Conservation (phyloP, 495 filamentous ascomycete species). For the Penicillium steckii region DNA sequence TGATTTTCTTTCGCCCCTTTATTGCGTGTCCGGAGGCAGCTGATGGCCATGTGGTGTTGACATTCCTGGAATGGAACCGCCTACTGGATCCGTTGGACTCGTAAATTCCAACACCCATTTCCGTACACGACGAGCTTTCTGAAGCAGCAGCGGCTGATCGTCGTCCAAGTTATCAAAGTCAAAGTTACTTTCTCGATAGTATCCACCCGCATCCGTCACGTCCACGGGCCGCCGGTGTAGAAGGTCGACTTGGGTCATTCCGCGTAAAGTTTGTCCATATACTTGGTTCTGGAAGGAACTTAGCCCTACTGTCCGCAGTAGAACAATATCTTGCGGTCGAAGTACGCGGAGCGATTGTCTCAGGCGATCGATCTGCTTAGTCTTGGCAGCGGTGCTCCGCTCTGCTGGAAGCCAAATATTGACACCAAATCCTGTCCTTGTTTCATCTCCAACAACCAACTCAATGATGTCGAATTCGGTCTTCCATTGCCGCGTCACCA, state of each 20-base stretch:
- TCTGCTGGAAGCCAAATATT: conserved; percentile 72
- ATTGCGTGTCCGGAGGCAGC: conserved; percentile 53
- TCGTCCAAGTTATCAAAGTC: neutral
- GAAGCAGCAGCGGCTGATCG: conserved; percentile 54
- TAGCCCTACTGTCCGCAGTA: conserved; percentile 75
- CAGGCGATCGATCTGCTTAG: conserved; percentile 30
- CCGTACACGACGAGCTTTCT: conserved; percentile 65
- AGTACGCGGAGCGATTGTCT: conserved; percentile 46
- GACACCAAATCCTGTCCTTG: conserved; percentile 73
- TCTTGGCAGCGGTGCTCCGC: conserved; percentile 18
- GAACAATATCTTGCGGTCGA: conserved; percentile 68
- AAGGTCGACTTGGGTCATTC: conserved; percentile 69
- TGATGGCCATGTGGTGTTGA: conserved; percentile 30
- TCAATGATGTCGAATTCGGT: conserved; percentile 64
- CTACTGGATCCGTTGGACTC: conserved; percentile 42
- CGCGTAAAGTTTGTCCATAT: conserved; percentile 72
- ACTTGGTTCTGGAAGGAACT: conserved; percentile 69
- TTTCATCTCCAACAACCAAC: conserved; percentile 83
- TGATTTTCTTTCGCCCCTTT: conserved; percentile 2
- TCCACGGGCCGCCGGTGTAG: conserved; percentile 52
- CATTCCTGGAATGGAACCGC: conserved; percentile 31
- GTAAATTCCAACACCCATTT: conserved; percentile 78
- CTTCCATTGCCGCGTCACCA: conserved; percentile 50
- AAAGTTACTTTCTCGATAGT: conserved; percentile 23
- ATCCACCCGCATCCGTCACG: conserved; percentile 37